Conservation (phyloP, 352 stramenopile species). For the Globisporangium canariense region DNA sequence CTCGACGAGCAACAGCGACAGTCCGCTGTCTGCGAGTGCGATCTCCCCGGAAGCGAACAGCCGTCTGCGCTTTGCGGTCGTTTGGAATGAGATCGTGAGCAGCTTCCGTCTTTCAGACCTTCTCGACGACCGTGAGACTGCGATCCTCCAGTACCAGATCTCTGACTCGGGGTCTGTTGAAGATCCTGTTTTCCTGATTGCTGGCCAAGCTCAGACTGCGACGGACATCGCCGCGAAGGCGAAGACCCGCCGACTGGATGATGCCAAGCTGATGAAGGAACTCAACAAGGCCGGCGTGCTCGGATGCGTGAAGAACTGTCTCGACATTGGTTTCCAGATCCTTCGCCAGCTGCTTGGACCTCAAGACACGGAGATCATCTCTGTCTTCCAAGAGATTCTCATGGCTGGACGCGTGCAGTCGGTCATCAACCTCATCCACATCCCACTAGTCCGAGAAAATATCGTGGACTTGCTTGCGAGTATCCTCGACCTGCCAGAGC, state of each 20-base stretch:
- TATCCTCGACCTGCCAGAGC: constrained; percentile 80
- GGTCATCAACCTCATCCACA: constrained; percentile 69
- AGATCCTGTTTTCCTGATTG: constrained; percentile 87
- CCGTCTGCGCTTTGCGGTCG: constrained; percentile 79
- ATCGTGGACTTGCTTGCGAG: constrained; percentile 80
- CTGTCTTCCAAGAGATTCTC: constrained; percentile 73
- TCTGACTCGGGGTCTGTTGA: constrained; percentile 75
- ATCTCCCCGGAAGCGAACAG: constrained; percentile 69
- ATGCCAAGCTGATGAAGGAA: constrained; percentile 61
- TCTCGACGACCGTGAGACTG: constrained; percentile 82
- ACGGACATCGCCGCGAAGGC: constrained; percentile 60
- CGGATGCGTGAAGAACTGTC: constrained; percentile 69
- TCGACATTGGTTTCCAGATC: constrained; percentile 83
- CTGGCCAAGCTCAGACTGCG: constrained; percentile 67
- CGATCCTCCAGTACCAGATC: constrained; percentile 89
- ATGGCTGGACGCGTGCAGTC: constrained; percentile 40
- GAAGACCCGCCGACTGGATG: constrained; percentile 56
- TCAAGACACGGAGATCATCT: constrained; percentile 53
- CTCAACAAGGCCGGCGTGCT: constrained; percentile 73
- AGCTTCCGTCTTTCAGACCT: constrained; percentile 86
- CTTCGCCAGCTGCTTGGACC: constrained; percentile 73
- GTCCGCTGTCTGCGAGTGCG: constrained; percentile 50
- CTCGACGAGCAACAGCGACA: constrained; percentile 44
- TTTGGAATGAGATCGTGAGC: constrained; percentile 89
- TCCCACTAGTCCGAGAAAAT: constrained; percentile 78